phyloP scores from a whole-genome alignment of 2,329 filamentous ascomycete genomes.

The Epichloe brachyelytri region DNA sequence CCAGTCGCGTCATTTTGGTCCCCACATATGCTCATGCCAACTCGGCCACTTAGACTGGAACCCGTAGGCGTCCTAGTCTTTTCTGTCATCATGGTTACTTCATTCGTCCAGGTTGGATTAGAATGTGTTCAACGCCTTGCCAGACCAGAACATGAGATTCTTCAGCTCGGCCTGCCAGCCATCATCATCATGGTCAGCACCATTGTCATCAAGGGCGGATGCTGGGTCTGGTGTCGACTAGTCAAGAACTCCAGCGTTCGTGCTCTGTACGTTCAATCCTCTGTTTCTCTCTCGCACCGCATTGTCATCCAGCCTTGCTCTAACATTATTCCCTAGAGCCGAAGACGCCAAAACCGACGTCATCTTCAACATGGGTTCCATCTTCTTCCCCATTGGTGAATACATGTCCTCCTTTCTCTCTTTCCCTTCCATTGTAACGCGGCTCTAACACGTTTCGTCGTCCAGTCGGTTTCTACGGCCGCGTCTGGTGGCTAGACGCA shows the following conservation, averaged over 20 bases:
- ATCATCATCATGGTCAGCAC: slow-evolving; percentile 72
- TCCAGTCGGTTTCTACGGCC: slow-evolving; percentile 56
- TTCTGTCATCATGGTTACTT: slow-evolving; percentile 75
- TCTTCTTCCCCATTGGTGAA: slow-evolving; percentile 65
- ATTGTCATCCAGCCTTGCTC: neutral
- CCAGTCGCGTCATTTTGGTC: neutral
- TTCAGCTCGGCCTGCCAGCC: slow-evolving; percentile 60
- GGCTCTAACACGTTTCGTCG: neutral
- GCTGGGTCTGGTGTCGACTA: slow-evolving; percentile 79
- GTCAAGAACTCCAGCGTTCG: slow-evolving; percentile 80
- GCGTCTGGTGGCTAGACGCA: slow-evolving; percentile 74
- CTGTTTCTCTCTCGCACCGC: too few relatives aligned
- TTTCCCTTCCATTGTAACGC: neutral
- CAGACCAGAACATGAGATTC: slow-evolving; percentile 48
- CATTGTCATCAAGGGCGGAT: slow-evolving; percentile 67
- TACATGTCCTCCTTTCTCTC: slow-evolving; percentile 2
- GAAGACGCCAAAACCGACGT: slow-evolving; percentile 56
- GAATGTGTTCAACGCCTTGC: slow-evolving; percentile 55
- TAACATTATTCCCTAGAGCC: slow-evolving; percentile 20
- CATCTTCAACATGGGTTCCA: slow-evolving; percentile 81
- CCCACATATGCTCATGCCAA: neutral
- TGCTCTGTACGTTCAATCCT: slow-evolving; percentile 41
- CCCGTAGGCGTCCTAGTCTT: slow-evolving; percentile 73
- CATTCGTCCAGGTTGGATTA: slow-evolving; percentile 65
- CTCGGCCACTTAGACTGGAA: slow-evolving; percentile 42